Conservation (phyloP, 1,139 yeast species). For the Suhomyces terraborum region DNA sequence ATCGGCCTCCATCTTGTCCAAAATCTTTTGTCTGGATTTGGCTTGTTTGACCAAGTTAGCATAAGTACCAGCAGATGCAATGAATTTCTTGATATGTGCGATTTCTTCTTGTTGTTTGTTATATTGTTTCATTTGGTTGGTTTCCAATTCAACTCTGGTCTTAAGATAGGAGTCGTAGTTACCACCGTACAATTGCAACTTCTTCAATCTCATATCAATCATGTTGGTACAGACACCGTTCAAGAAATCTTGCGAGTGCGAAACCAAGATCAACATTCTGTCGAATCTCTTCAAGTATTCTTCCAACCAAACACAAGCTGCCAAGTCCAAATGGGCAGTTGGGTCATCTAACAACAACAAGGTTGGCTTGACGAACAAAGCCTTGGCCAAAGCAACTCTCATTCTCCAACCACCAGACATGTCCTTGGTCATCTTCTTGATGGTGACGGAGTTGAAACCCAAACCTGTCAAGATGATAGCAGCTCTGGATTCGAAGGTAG, state of each 20-base stretch:
- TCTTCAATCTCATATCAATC: conserved; percentile 91
- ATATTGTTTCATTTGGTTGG: conserved; percentile 98
- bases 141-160: conserved; percentile 91
- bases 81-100: conserved; percentile 95
- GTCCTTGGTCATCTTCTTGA: conserved; percentile 87
- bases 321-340: conserved; percentile 98
- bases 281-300: conserved; percentile 94
- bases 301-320: conserved; percentile 99
- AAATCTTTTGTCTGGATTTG: conserved; percentile 97
- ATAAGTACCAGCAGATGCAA: conserved; percentile 99
- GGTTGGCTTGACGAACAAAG: conserved; percentile 86
- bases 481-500: conserved; percentile 95
- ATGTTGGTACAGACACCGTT: conserved; percentile 98
- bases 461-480: conserved; percentile 95
- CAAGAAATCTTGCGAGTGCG: conserved; percentile 99
- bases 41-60: conserved; percentile 99
- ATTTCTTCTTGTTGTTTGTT: conserved; percentile 98
- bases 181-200: conserved; percentile 85
- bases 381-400: conserved; percentile 89
- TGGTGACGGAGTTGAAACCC: conserved; percentile 85
- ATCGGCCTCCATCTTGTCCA: conserved; percentile 99
- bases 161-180: conserved; percentile 95
- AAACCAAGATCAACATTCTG: conserved; percentile 88
- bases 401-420: conserved; percentile 99
- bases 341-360: conserved; percentile 91